Evolutionary conservation across 2,329 filamentous ascomycete genomes (phyloP).

Genomic region (Colletotrichum eremochloae): DNA sequence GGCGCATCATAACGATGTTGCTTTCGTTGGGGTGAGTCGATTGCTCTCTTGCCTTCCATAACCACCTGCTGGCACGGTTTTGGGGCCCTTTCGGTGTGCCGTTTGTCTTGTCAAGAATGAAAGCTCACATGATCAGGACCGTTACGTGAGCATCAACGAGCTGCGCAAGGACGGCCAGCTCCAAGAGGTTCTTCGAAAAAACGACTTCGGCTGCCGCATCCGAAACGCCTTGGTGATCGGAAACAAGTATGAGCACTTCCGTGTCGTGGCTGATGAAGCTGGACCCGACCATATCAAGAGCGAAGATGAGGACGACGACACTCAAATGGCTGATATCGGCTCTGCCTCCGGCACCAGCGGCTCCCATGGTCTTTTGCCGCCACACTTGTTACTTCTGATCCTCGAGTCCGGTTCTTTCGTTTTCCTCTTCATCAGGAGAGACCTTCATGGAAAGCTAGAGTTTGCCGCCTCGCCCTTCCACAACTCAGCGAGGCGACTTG

Average conservation of each 20-base stretch:
- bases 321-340: constrained; percentile 51
- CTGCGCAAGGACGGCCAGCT: constrained; percentile 77
- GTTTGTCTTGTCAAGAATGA: neutral
- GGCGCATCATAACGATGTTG: constrained; percentile 80
- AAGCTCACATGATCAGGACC: constrained; percentile 66
- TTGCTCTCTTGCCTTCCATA: constrained; percentile 16
- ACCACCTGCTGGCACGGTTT: constrained; percentile 1
- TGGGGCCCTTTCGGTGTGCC: neutral
- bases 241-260: constrained; percentile 55
- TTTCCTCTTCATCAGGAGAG: constrained; percentile 77
- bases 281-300: constrained; percentile 50
- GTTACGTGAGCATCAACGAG: constrained; percentile 85
- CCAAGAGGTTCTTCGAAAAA: constrained; percentile 80
- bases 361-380: constrained; percentile 64
- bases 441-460: constrained; percentile 60
- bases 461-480: constrained; percentile 74
- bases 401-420: constrained; percentile 80
- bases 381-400: constrained; percentile 84
- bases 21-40: constrained; percentile 81
- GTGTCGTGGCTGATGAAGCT: constrained; percentile 48
- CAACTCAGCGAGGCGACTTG: constrained; percentile 67
- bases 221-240: constrained; percentile 84
- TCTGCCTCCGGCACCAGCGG: constrained; percentile 31
- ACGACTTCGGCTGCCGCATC: constrained; percentile 84
- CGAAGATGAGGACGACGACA: constrained; percentile 55